A percentile compares a stretch with the other conserved stretches of the same genome.
phyloP scores from a whole-genome alignment of 495 filamentous ascomycete genomes.

The Penicillium crystallinum region DNA sequence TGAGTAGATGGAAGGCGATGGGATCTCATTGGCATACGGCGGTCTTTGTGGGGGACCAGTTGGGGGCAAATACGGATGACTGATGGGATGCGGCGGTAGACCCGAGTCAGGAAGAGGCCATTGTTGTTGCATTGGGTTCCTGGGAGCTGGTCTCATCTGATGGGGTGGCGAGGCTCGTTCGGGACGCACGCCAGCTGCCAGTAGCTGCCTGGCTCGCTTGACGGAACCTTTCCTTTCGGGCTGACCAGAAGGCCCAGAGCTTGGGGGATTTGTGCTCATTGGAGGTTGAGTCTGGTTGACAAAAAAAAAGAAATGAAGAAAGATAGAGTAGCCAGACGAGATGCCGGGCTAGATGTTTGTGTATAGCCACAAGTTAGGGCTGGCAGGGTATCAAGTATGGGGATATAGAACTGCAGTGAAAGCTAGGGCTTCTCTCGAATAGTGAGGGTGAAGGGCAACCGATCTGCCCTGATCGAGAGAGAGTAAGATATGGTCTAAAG shows the following conservation, averaged over 20 bases:
- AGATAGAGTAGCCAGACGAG: neutral
- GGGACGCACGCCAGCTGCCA: constrained; percentile 45
- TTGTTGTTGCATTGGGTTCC: constrained; percentile 22
- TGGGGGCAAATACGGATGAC: constrained; percentile 41
- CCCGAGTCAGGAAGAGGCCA: constrained; percentile 41
- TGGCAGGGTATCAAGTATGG: constrained; percentile 1
- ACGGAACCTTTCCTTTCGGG: constrained; percentile 38
- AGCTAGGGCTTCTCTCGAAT: neutral
- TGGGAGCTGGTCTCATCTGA: constrained; percentile 20
- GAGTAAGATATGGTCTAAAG: constrained; percentile 3
- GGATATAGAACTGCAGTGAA: neutral
- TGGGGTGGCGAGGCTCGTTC: constrained; percentile 25
- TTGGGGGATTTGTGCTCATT: constrained; percentile 15
- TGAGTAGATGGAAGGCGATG: constrained; percentile 38
- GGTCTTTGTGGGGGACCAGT: constrained; percentile 60
- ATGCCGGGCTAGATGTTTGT: neutral
- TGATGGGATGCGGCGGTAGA: constrained; percentile 26
- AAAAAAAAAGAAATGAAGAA: neutral
- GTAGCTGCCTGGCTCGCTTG: constrained; percentile 46
- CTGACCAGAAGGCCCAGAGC: constrained; percentile 7
- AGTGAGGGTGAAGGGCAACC: neutral
- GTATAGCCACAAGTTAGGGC: neutral
- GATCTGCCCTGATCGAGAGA: constrained; percentile 10
- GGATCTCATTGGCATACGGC: constrained; percentile 48
- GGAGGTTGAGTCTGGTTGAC: neutral